Evolutionary conservation across 2,329 filamentous ascomycete genomes (phyloP).

Genomic region (Fonsecaea nubica): DNA sequence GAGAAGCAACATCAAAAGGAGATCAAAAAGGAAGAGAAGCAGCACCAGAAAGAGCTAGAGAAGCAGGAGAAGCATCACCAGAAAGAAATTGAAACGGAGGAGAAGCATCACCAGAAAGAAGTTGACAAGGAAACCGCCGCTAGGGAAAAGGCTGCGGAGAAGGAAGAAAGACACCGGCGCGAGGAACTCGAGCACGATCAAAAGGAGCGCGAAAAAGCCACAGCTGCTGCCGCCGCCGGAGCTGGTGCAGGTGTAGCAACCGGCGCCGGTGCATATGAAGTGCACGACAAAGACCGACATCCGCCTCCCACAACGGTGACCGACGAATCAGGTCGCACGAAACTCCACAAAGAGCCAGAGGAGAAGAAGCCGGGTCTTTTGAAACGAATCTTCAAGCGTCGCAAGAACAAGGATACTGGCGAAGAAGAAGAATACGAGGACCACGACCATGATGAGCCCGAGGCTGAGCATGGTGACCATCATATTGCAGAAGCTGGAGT

Average conservation of each 20-base stretch:
- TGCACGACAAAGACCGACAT: constrained; percentile 26
- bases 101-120: constrained; percentile 27
- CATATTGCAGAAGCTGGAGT: constrained; percentile 21
- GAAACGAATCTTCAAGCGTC: constrained; percentile 39
- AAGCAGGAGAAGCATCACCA: constrained; percentile 32
- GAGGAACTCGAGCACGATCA: constrained; percentile 28
- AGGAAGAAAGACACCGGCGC: constrained; percentile 21
- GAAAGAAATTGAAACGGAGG: constrained; percentile 28
- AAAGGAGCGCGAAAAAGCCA: constrained; percentile 27
- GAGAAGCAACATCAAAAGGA: constrained; percentile 33
- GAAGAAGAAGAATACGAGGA: constrained; percentile 39
- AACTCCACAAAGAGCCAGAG: constrained; percentile 34
- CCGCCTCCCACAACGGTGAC: constrained; percentile 10
- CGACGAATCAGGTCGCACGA: constrained; percentile 30
- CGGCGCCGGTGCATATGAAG: constrained; percentile 28
- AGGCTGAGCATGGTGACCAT: constrained; percentile 20
- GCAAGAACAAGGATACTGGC: constrained; percentile 41
- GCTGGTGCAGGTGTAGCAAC: constrained; percentile 23
- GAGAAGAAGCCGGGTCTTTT: constrained; percentile 39
- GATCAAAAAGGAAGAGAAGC: constrained; percentile 26
- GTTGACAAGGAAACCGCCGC: constrained; percentile 22
- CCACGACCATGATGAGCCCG: constrained; percentile 36
- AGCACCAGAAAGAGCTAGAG: constrained; percentile 26
- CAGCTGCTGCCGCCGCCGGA: constrained; percentile 22
- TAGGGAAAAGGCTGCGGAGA: constrained; percentile 6